These are phyloP conservation scores for Citrus medica DNA, from an alignment of 345 rosid genomes.

Conservation along the genomic window DNA sequence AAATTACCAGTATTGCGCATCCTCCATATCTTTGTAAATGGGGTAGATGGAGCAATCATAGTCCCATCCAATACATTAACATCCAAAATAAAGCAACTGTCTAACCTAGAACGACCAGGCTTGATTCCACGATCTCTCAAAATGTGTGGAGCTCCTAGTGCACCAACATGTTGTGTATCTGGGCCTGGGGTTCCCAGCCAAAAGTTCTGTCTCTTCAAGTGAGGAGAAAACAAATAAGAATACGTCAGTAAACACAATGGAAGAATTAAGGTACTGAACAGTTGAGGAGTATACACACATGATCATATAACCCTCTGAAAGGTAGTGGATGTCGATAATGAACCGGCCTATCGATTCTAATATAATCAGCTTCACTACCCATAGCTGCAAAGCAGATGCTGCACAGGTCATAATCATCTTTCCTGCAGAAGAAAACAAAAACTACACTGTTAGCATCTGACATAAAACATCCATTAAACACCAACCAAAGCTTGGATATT, in stretches of 20 bases:
- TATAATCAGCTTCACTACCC: slow-evolving; percentile 68
- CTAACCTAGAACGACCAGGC: slow-evolving; percentile 45
- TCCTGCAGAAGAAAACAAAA: slow-evolving; percentile 38
- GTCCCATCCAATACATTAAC: slow-evolving; percentile 89
- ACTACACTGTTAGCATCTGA: background rate
- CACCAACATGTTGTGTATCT: slow-evolving; percentile 18
- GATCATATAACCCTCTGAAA: slow-evolving; percentile 30
- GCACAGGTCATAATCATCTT: slow-evolving; percentile 89
- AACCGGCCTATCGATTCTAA: slow-evolving; percentile 64
- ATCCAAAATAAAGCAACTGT: slow-evolving; percentile 78
- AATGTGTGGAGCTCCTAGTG: slow-evolving; percentile 18
- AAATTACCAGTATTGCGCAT: slow-evolving; percentile 74
- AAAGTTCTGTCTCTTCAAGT: slow-evolving; percentile 19
- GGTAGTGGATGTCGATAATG: slow-evolving; percentile 23
- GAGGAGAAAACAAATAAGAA: slow-evolving; percentile 9
- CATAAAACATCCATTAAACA: background rate
- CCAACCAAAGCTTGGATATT: background rate
- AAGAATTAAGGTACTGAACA: slow-evolving; percentile 5
- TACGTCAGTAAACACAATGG: background rate
- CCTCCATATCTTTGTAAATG: slow-evolving; percentile 90
- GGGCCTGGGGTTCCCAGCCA: slow-evolving; percentile 30
- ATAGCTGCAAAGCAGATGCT: slow-evolving; percentile 66
- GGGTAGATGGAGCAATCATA: slow-evolving; percentile 62
- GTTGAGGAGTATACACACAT: slow-evolving; percentile 33
- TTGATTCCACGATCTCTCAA: slow-evolving; percentile 30